These are phyloP conservation scores for Sphaerostilbella broomeana DNA, from an alignment of 2,329 filamentous ascomycete species.

Conservation along the genomic window DNA sequence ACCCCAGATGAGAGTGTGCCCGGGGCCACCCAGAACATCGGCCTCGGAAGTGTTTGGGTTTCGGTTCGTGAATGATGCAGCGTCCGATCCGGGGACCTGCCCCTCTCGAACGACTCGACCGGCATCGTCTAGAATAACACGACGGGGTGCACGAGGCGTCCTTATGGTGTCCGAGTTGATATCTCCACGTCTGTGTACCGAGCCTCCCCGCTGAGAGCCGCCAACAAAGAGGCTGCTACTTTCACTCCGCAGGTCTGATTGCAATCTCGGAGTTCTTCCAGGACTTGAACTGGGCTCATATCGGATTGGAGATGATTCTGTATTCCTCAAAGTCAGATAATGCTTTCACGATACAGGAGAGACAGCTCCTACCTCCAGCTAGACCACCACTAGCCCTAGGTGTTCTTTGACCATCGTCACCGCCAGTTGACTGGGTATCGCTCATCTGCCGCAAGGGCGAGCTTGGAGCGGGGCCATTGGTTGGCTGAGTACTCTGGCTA, in stretches of 20 bases:
- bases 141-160: slow-evolving; percentile 45
- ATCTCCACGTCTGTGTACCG: slow-evolving; percentile 63
- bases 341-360: not conserved
- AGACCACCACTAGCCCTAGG: slow-evolving; percentile 58
- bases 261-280: slow-evolving; percentile 53
- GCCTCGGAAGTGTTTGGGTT: slow-evolving; percentile 89
- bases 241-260: slow-evolving; percentile 71
- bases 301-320: slow-evolving; percentile 87
- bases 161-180: slow-evolving; percentile 73
- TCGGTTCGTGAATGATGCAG: slow-evolving; percentile 53
- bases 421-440: slow-evolving; percentile 45
- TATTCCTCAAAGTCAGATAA: not conserved
- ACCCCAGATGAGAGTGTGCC: slow-evolving; percentile 86
- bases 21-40: slow-evolving; percentile 74
- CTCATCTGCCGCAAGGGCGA: slow-evolving; percentile 55
- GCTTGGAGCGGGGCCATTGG: slow-evolving; percentile 39
- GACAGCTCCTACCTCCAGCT: slow-evolving; percentile 52
- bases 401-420: slow-evolving; percentile 58
- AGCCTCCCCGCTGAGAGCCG: slow-evolving; percentile 53
- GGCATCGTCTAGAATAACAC: slow-evolving; percentile 53
- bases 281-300: slow-evolving; percentile 90
- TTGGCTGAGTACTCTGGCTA: slow-evolving; percentile 42
- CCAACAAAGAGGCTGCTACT: slow-evolving; percentile 80
- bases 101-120: slow-evolving; percentile 53
- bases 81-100: slow-evolving; percentile 47